phyloP scores from a whole-genome alignment of 306 rosid genomes.

The Canavalia gladiata region DNA sequence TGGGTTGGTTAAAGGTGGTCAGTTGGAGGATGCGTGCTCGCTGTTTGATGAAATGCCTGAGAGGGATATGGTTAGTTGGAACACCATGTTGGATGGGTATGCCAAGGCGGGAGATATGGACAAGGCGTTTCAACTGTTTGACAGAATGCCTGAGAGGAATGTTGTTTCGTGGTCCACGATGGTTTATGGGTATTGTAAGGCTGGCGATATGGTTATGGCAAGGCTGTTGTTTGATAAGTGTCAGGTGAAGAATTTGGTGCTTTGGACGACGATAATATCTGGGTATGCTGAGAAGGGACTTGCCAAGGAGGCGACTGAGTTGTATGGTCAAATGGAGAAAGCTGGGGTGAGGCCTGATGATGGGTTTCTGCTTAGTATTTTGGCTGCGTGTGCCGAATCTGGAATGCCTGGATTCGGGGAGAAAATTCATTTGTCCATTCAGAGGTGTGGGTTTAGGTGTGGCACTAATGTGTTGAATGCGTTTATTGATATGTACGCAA shows the following conservation, averaged over 20 bases:
- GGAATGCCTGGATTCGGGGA: slow-evolving; percentile 77
- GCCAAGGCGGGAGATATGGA: slow-evolving; percentile 70
- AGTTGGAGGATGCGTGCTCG: slow-evolving; percentile 58
- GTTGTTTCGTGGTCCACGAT: slow-evolving; percentile 81
- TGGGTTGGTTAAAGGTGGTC: slow-evolving; percentile 64
- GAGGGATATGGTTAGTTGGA: slow-evolving; percentile 86
- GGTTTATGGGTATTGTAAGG: slow-evolving; percentile 74
- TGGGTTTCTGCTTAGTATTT: slow-evolving; percentile 64
- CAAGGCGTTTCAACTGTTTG: slow-evolving; percentile 71
- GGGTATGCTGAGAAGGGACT: slow-evolving; percentile 84
- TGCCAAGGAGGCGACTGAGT: slow-evolving; percentile 60
- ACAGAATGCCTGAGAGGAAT: slow-evolving; percentile 77
- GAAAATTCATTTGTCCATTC: slow-evolving; percentile 67
- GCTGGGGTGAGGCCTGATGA: slow-evolving; percentile 69
- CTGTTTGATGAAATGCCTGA: slow-evolving; percentile 81
- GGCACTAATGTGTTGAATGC: slow-evolving; percentile 76
- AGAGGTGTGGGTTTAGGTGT: slow-evolving; percentile 64
- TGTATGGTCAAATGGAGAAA: slow-evolving; percentile 76
- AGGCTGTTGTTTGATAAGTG: slow-evolving; percentile 73
- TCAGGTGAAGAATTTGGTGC: slow-evolving; percentile 71
- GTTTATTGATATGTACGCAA: slow-evolving; percentile 85
- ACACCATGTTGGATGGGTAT: slow-evolving; percentile 79
- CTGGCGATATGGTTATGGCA: slow-evolving; percentile 83
- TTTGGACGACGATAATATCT: slow-evolving; percentile 85
- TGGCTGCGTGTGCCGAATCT: slow-evolving; percentile 81